Evolutionary conservation across 306 rosid species (phyloP).

Genomic region (Fragaria ananassa): DNA sequence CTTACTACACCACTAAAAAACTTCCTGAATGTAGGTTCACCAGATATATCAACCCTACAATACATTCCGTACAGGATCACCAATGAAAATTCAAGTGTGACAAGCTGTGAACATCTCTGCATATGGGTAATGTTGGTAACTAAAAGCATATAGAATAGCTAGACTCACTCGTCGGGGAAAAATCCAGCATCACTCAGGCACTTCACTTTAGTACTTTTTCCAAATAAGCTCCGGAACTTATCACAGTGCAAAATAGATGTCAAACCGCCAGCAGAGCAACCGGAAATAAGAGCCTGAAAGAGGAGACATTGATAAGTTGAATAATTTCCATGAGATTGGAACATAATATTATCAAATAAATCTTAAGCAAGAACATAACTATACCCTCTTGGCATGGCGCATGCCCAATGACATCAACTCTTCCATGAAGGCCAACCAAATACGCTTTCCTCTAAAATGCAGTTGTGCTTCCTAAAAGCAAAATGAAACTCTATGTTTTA

Average conservation of each 20-base stretch:
- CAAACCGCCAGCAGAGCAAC: constrained; percentile 86
- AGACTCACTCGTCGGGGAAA: constrained; percentile 61
- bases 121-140: constrained; percentile 1
- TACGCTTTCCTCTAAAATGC: constrained; percentile 76
- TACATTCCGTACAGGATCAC: constrained; percentile 17
- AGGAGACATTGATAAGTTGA: background rate
- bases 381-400: constrained; percentile 61
- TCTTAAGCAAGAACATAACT: background rate
- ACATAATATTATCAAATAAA: background rate
- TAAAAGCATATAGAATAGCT: constrained; percentile 6
- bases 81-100: constrained; percentile 6
- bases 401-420: constrained; percentile 73
- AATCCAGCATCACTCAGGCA: constrained; percentile 86
- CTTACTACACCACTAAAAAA: constrained; percentile 61
- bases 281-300: constrained; percentile 74
- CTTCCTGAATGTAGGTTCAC: constrained; percentile 52
- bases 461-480: constrained; percentile 50
- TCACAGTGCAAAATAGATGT: constrained; percentile 82
- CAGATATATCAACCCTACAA: constrained; percentile 59
- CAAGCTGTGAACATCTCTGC: background rate
- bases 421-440: constrained; percentile 72
- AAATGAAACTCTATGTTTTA: constrained; percentile 10
- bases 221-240: constrained; percentile 52
- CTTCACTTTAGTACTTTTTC: constrained; percentile 59
- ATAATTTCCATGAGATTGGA: background rate